These are phyloP conservation scores for Penicillium sp. DNA, from an alignment of 2,329 filamentous ascomycete species.

Conservation along the genomic window DNA sequence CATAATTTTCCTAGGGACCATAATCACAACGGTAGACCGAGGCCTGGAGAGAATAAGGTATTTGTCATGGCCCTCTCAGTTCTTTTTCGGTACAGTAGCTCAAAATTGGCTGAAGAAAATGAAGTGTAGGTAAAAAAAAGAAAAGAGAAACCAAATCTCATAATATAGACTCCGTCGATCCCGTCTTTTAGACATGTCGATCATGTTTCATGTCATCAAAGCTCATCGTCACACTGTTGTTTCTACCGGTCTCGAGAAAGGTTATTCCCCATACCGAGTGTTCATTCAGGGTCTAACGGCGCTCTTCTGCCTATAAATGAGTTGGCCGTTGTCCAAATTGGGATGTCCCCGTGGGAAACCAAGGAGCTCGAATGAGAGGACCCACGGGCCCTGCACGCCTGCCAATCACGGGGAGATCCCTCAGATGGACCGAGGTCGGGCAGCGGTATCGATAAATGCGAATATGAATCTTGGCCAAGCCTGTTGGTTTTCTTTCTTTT, in stretches of 20 bases:
- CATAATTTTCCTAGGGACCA: background rate
- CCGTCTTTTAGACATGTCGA: background rate
- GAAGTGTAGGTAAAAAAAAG: background rate
- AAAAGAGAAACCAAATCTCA: background rate
- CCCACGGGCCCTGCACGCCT: background rate
- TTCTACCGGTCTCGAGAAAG: background rate
- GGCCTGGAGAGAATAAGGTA: too few relatives aligned
- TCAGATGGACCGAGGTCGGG: constrained; percentile 8
- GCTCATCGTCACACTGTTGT: background rate
- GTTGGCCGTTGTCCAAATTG: background rate
- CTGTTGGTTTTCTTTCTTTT: background rate
- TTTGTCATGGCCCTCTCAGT: too few relatives aligned
- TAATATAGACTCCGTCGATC: background rate
- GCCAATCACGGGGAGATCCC: constrained; percentile 5
- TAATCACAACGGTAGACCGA: too few relatives aligned
- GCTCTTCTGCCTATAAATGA: background rate
- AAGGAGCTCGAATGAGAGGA: background rate
- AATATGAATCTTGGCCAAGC: background rate
- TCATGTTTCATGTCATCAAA: background rate
- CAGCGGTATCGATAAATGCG: background rate
- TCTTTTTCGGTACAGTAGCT: background rate
- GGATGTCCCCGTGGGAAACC: background rate
- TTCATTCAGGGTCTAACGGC: background rate
- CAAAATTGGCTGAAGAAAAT: background rate
- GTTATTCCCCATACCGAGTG: background rate